These are phyloP conservation scores for Novymonas esmeraldas DNA, from an alignment of 208 protist genomes.

Conservation along the genomic window DNA sequence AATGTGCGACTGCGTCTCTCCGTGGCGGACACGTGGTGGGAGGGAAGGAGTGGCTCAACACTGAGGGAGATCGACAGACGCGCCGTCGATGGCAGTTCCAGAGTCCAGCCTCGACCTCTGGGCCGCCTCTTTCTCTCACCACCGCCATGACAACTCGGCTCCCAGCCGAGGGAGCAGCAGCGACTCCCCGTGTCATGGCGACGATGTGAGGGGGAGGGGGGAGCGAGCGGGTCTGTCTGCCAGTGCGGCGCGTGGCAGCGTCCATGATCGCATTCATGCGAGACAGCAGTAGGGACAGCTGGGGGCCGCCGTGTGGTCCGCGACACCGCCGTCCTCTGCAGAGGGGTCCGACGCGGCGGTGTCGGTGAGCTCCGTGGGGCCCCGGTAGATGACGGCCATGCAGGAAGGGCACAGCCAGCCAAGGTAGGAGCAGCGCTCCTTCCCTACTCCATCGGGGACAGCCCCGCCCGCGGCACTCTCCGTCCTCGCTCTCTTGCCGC, in stretches of 20 bases:
- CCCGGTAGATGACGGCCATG: constrained; percentile 61
- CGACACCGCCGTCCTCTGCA: constrained; percentile 4
- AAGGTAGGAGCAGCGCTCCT: constrained; percentile 35
- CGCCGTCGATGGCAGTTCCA: no score
- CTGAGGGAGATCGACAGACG: no score
- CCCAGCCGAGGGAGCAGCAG: no score
- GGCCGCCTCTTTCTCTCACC: no score
- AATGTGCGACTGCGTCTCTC: no score
- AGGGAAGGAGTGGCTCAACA: no score
- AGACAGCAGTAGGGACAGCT: constrained; percentile 40
- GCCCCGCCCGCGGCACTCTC: background rate
- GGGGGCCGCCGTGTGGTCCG: background rate
- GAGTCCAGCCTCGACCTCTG: no score
- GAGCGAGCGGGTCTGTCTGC: background rate
- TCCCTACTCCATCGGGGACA: background rate
- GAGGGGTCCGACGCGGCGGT: constrained; percentile 8
- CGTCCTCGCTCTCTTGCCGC: background rate
- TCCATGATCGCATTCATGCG: background rate
- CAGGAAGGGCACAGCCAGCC: constrained; percentile 76
- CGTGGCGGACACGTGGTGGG: no score
- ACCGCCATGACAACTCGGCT: no score
- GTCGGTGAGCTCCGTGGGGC: constrained; percentile 23
- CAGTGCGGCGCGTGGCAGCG: no score
- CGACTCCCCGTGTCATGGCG: no score
- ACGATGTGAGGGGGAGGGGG: background rate